Percentiles rank a stretch among this genome's conserved stretches.
These are phyloP conservation scores for Mycena venus DNA, from an alignment of 768 basidiomycete genomes.

Conservation along the genomic window DNA sequence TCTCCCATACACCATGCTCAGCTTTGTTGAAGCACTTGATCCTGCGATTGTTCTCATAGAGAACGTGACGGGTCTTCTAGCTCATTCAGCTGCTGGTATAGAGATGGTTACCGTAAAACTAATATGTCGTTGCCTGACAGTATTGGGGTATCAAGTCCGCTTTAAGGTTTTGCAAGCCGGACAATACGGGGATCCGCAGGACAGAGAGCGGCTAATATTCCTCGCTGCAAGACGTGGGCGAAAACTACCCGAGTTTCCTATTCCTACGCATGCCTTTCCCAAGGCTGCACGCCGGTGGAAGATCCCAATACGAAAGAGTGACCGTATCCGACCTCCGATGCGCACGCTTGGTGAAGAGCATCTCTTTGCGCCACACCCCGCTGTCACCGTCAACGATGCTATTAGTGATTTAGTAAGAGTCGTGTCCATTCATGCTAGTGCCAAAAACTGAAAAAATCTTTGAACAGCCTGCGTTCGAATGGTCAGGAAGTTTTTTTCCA, in stretches of 20 bases:
- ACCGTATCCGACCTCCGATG: conserved; percentile 45
- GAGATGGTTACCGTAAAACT: conserved; percentile 58
- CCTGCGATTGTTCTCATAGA: conserved; percentile 62
- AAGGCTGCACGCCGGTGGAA: conserved; percentile 35
- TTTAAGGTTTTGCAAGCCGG: conserved; percentile 62
- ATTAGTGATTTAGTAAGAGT: conserved; percentile 62
- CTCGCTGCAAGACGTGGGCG: conserved; percentile 55
- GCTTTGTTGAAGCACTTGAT: conserved; percentile 63
- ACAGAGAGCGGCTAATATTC: conserved; percentile 63
- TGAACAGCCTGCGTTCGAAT: conserved; percentile 20
- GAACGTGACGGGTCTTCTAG: conserved; percentile 62
- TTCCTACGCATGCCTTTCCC: conserved; percentile 59
- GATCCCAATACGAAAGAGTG: conserved; percentile 46
- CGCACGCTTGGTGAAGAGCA: conserved; percentile 40
- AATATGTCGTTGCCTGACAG: conserved; percentile 53
- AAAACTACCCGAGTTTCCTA: conserved; percentile 58
- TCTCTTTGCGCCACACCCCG: conserved; percentile 54
- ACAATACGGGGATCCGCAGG: conserved; percentile 64
- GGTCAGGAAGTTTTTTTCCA: background rate
- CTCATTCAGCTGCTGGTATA: conserved; percentile 45
- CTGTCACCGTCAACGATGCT: conserved; percentile 62
- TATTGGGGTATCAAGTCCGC: conserved; percentile 62
- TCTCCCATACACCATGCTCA: conserved; percentile 62
- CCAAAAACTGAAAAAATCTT: no score
- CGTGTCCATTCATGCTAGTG: background rate